phyloP scores from a whole-genome alignment of 108 stramenopile species.

The Epipyxis sp. region DNA sequence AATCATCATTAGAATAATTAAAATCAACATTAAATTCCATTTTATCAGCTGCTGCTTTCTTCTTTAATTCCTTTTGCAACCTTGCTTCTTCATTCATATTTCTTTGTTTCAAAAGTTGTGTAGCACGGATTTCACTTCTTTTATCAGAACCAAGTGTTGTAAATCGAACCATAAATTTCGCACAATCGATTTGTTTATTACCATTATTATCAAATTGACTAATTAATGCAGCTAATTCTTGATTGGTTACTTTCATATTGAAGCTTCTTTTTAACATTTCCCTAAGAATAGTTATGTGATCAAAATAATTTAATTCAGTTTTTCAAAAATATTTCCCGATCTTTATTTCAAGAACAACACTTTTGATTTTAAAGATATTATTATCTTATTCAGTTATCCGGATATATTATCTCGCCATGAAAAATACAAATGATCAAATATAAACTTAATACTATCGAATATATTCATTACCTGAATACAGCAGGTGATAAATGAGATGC shows the following conservation, averaged over 20 bases:
- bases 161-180: constrained; percentile 17
- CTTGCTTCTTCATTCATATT: background rate
- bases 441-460: too few species aligned
- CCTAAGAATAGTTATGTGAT: too few species aligned
- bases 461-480: too few species aligned
- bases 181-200: background rate
- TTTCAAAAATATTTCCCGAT: too few species aligned
- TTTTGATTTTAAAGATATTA: too few species aligned
- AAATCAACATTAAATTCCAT: background rate
- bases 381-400: too few species aligned
- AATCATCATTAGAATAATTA: constrained; percentile 12
- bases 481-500: background rate
- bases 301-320: too few species aligned
- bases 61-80: background rate
- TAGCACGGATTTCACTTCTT: background rate
- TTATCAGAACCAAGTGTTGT: background rate
- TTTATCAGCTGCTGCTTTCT: background rate
- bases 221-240: constrained; percentile 20
- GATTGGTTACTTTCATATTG: constrained; percentile 17
- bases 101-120: constrained; percentile 11
- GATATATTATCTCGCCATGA: too few species aligned
- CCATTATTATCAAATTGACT: background rate
- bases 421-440: too few species aligned
- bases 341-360: too few species aligned
- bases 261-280: constrained; percentile 23